Conservation (phyloP, 306 rosid species). For the Begonia masoniana region DNA sequence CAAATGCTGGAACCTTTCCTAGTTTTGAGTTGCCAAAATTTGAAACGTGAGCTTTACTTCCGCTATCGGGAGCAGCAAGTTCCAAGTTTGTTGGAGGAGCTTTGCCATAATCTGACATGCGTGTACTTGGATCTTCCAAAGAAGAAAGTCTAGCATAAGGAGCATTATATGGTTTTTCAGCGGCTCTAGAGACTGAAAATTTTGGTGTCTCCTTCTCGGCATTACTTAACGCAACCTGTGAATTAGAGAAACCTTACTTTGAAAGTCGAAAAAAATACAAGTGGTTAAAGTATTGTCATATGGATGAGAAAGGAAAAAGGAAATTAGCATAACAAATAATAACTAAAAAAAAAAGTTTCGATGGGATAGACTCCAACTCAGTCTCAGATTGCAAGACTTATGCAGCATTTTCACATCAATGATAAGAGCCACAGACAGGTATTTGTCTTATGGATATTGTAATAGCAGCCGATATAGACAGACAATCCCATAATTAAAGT, state of each 20-base stretch:
- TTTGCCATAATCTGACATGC: slow-evolving; percentile 51
- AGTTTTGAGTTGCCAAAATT: slow-evolving; percentile 46
- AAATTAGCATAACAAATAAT: neutral
- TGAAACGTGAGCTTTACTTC: slow-evolving; percentile 36
- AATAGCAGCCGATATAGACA: too few species aligned
- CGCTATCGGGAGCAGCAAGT: slow-evolving; percentile 28
- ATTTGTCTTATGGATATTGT: too few species aligned
- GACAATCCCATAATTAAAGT: too few species aligned
- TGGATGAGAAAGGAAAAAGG: neutral
- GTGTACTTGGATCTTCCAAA: slow-evolving; percentile 64
- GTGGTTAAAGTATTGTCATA: too few species aligned
- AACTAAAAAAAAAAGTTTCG: neutral
- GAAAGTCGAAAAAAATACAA: too few species aligned
- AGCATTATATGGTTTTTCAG: slow-evolving; percentile 41
- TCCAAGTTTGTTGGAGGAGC: slow-evolving; percentile 38
- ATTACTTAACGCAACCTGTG: slow-evolving; percentile 28
- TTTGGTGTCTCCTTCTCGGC: slow-evolving; percentile 34
- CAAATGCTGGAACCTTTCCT: slow-evolving; percentile 68
- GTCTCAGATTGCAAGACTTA: too few species aligned
- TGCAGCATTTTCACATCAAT: too few species aligned
- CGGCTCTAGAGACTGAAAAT: slow-evolving; percentile 15
- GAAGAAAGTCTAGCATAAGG: slow-evolving; percentile 78
- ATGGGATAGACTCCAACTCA: too few species aligned
- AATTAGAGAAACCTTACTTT: neutral
- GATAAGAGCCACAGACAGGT: too few species aligned